Base-by-base conservation (phyloP, 371 early-diverging fungal genomes). In the Phascolomyces articulosus region DNA sequence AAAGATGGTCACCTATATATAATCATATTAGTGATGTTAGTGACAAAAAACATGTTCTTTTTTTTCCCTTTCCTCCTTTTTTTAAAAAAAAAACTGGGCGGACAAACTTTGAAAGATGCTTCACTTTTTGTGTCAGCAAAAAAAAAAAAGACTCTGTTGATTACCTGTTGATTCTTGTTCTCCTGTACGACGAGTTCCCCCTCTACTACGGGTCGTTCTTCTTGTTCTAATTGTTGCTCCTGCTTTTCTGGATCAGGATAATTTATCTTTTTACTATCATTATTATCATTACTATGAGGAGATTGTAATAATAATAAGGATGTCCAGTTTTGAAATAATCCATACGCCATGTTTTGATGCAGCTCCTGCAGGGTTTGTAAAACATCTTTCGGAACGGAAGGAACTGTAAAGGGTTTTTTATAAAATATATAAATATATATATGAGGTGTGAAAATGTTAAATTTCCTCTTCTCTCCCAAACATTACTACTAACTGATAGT, bases 371-470 rank as follows among this genome's bases (percentile, higher is more conserved):
- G 21, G 51, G 1, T 24, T 4, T 51, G 21, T 23, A 23, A 51
- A 10, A 51, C 23, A 51, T 51, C 23, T 51, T 51, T 51, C 24
- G 23, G 51, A 51, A 51, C 23, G 51, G 23, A 51, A 51, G 51
- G 51, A 51, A 51, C 51, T 51, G 51, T 51, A 51, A 51, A 24
- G 34, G 2, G 11, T 34, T 34, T 34, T 34, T n/a, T n/a, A n/a
- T n/a, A n/a, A n/a, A n/a, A n/a, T n/a, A n/a, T n/a, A n/a, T n/a
- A n/a, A n/a, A n/a, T n/a, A n/a, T n/a, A n/a, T n/a, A n/a, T n/a
- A n/a, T n/a, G n/a, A n/a, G n/a, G n/a, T n/a, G n/a, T n/a, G n/a
- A n/a, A n/a, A n/a, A n/a, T n/a, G n/a, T n/a, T n/a, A n/a, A n/a
- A n/a, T n/a, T n/a, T n/a, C n/a, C n/a, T n/a, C n/a, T n/a, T n/a